A percentile compares a stretch with the other conserved stretches of the same genome.
These are phyloP conservation scores for Monilinia polystroma DNA, from an alignment of 2,329 filamentous ascomycete genomes.

Conservation along the genomic window DNA sequence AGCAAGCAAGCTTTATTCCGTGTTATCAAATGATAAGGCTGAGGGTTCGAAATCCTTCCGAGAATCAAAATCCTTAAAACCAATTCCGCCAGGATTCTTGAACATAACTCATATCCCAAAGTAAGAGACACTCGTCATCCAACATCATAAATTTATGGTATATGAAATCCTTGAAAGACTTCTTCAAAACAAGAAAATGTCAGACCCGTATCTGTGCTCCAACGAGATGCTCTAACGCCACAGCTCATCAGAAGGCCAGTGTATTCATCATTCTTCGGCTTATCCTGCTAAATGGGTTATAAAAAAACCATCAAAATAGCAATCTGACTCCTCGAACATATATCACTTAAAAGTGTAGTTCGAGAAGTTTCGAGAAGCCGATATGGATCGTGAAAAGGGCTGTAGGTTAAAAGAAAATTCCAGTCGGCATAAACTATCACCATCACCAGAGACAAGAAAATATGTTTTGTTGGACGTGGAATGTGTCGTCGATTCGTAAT, in stretches of 20 bases:
- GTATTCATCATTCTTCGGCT: slow-evolving; percentile 42
- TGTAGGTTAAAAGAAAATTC: slow-evolving; percentile 24
- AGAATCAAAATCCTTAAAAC: too few relatives aligned
- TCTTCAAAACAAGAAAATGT: slow-evolving; percentile 43
- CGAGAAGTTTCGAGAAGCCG: slow-evolving; percentile 41
- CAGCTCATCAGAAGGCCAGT: slow-evolving; percentile 62
- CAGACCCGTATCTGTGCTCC: slow-evolving; percentile 68
- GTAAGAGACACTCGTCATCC: slow-evolving; percentile 8
- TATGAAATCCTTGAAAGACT: not conserved
- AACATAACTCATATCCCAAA: too few relatives aligned
- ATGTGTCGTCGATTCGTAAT: slow-evolving; percentile 39
- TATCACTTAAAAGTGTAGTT: slow-evolving; percentile 38
- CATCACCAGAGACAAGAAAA: slow-evolving; percentile 17
- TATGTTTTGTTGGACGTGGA: slow-evolving; percentile 33
- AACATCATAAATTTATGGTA: not conserved
- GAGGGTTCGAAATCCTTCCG: too few relatives aligned
- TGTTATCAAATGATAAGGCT: too few relatives aligned
- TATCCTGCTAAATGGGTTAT: slow-evolving; percentile 22
- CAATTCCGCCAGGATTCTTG: too few relatives aligned
- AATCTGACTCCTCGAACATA: slow-evolving; percentile 40
- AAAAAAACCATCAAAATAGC: slow-evolving; percentile 38
- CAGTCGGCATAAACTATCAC: slow-evolving; percentile 12
- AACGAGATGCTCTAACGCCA: slow-evolving; percentile 56
- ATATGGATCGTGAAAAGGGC: slow-evolving; percentile 12
- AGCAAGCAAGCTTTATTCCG: too few relatives aligned